A percentile compares a stretch with the other conserved stretches of the same genome.
Evolutionary conservation across 139 green algal species (phyloP).

Genomic region (Picochlorum sp.): DNA sequence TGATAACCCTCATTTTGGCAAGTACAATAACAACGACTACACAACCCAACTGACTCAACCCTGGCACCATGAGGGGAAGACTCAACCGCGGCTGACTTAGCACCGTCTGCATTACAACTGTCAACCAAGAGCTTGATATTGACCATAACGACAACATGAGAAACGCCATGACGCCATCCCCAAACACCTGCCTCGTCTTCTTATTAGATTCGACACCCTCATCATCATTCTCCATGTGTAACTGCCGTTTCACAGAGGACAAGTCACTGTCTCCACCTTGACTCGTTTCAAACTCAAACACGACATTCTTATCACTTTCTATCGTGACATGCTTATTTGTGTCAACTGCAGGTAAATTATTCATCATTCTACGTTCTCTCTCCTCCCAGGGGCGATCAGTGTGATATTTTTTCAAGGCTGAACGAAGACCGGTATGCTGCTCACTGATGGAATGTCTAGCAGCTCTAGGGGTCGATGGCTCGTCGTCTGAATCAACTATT

Average conservation of each 20-base stretch:
- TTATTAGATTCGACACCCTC: background rate
- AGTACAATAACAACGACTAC: background rate
- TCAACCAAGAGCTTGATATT: conserved; percentile 9
- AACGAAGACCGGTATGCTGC: conserved; percentile 4
- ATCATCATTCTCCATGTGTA: background rate
- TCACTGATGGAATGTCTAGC: background rate
- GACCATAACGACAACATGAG: conserved; percentile 1
- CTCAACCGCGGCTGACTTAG: background rate
- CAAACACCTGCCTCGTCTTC: background rate
- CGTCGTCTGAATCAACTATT: background rate
- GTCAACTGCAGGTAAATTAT: background rate
- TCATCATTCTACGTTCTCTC: background rate
- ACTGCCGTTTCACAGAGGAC: background rate
- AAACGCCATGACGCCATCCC: background rate
- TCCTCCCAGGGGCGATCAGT: conserved; percentile 7
- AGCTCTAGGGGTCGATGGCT: background rate
- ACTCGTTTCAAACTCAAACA: conserved; percentile 18
- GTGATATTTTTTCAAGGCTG: conserved; percentile 11
- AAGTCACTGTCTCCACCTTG: background rate
- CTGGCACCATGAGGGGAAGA: background rate
- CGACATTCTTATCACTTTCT: conserved; percentile 18
- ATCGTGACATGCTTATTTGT: conserved; percentile 23
- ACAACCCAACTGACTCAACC: conserved; percentile 1
- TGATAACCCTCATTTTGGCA: background rate
- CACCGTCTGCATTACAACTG: background rate